Evolutionary conservation across 2,329 filamentous ascomycete species (phyloP).

Genomic region (Alternaria gaisen): DNA sequence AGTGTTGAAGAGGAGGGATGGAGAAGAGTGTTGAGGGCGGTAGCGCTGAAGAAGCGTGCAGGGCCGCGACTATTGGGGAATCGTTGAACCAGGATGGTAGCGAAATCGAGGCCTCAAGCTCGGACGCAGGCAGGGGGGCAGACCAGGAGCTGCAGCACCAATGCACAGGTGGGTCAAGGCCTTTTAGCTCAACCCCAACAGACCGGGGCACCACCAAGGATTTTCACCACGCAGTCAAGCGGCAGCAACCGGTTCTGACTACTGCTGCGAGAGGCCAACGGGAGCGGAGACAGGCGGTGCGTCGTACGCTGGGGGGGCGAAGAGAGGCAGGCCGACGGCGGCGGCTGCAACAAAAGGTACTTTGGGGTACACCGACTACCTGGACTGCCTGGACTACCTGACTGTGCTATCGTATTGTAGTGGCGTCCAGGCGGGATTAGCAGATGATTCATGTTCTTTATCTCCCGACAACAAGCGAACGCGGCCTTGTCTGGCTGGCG

Average conservation of each 20-base stretch:
- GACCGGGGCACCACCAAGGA: conserved; percentile 42
- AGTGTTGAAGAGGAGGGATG: conserved; percentile 36
- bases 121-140: conserved; percentile 22
- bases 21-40: conserved; percentile 46
- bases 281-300: conserved; percentile 21
- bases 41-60: conserved; percentile 41
- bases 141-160: conserved; percentile 32
- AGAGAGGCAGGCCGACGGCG: conserved; percentile 23
- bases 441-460: conserved; percentile 21
- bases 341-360: conserved; percentile 27
- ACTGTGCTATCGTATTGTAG: background rate
- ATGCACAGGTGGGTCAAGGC: conserved; percentile 37
- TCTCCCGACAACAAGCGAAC: conserved; percentile 30
- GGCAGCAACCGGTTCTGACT: conserved; percentile 38
- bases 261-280: conserved; percentile 11
- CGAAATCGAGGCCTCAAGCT: conserved; percentile 38
- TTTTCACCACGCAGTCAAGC: conserved; percentile 39
- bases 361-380: conserved; percentile 13
- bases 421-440: conserved; percentile 9
- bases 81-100: conserved; percentile 39
- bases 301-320: conserved; percentile 13
- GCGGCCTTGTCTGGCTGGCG: conserved; percentile 22
- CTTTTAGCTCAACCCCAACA: conserved; percentile 44
- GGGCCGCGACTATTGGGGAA: conserved; percentile 45
- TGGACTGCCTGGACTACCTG: background rate